Evolutionary conservation across 208 protist genomes (phyloP), one percentile per base, ranked within the genome.

Genomic region (Porcisia deanei): DNA sequence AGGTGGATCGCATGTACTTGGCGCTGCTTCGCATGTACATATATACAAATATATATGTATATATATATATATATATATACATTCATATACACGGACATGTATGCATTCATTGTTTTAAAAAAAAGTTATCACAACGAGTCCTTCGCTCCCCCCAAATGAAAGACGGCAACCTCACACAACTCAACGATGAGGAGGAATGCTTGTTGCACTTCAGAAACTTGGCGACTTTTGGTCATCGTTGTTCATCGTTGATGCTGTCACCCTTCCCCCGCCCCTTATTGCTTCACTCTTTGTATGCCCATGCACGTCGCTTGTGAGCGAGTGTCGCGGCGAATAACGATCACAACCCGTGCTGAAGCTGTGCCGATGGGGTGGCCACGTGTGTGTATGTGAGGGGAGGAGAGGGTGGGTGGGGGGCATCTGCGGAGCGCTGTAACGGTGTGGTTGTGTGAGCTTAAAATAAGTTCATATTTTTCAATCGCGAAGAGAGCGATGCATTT

Each of bases 61-160:
- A 65, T 14, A 65, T 37, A 82, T 65, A 73, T 49, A 78, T 53
- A 63, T 49, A 67, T 54, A 68, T 47, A 65, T 47, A 71, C 73
- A 73, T 12, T 37, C 20, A 3, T 30, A 60, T 30, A 60, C 20
- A n/a, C 57, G 25, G 57, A 64, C 37, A 41, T 37, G 10, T 58
- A 25, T 59, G 8, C 45, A 30, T 14, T 12, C 10, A 12, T 1
- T 52, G 10, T 52, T 49, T 52, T 52, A 14, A 5, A 14, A 14
- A 12, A 12, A 5, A 52, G 0, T 12, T 12, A 52, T 52, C 30
- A 30, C 30, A 30, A 52, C 8, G 47, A 12, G 47, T 12, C 47
- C 10, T 12, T 52, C 10, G 47, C 47, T 12, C 10, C 47, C 10
- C 47, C 47, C 47, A 52, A 52, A 52, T 14, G 10, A 52, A 12